Percentiles rank a stretch among this genome's conserved stretches.
Evolutionary conservation across 2,329 filamentous ascomycete genomes (phyloP).

Genomic region (Zopfia rhizophila): DNA sequence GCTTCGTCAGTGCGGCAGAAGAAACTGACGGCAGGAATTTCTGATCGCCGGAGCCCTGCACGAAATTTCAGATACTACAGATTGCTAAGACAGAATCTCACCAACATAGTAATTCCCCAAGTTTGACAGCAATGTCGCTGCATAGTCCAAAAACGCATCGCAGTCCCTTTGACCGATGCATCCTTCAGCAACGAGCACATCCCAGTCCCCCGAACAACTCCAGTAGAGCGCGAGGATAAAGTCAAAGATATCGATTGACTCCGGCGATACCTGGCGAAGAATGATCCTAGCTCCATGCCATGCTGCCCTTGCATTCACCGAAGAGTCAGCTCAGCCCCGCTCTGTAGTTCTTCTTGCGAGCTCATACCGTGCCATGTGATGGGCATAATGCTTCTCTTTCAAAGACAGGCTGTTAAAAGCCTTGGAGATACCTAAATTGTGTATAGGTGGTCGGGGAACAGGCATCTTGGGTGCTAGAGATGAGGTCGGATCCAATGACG

Average conservation of each 20-base stretch:
- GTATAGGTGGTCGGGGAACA: too few relatives aligned
- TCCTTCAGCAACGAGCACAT: slow-evolving; percentile 70
- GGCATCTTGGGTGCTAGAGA: too few relatives aligned
- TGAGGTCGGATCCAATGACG: too few relatives aligned
- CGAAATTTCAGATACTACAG: neutral
- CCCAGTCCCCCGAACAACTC: slow-evolving; percentile 75
- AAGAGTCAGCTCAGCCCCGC: slow-evolving; percentile 3
- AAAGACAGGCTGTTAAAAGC: slow-evolving; percentile 16
- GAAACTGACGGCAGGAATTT: slow-evolving; percentile 77
- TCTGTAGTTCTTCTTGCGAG: slow-evolving; percentile 1
- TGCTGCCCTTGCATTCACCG: slow-evolving; percentile 25
- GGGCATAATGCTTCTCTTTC: slow-evolving; percentile 24
- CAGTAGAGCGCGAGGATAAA: slow-evolving; percentile 79
- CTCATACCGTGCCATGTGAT: slow-evolving; percentile 22
- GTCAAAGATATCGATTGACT: slow-evolving; percentile 83
- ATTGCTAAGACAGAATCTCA: slow-evolving; percentile 4
- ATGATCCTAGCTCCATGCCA: slow-evolving; percentile 74
- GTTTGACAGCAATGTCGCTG: slow-evolving; percentile 82
- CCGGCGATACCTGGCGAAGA: slow-evolving; percentile 82
- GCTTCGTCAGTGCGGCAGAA: slow-evolving; percentile 4
- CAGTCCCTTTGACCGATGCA: slow-evolving; percentile 72
- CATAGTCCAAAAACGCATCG: slow-evolving; percentile 78
- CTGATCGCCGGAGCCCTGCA: slow-evolving; percentile 83
- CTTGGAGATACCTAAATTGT: slow-evolving; percentile 11
- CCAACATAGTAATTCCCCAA: slow-evolving; percentile 73